A percentile compares a stretch with the other conserved stretches of the same genome.
Conservation (phyloP, 768 basidiomycete genomes). For the Strobilomyces dryophilus region DNA sequence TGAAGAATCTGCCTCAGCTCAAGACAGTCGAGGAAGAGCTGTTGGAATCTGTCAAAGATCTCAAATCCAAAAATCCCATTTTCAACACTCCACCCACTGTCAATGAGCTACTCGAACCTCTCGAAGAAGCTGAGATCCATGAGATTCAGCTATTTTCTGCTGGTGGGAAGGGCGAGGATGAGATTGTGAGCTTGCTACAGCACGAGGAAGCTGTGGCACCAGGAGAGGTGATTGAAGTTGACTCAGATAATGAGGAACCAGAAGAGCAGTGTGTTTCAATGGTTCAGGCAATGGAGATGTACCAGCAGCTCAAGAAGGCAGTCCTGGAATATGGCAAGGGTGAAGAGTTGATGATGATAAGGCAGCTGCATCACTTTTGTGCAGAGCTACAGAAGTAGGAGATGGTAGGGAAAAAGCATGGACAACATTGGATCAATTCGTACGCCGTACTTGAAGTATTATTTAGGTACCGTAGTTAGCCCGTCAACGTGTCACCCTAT, state of each 20-base stretch:
- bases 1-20: neutral
- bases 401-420: neutral
- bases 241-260: neutral
- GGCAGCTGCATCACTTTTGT: neutral
- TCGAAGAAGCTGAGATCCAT: neutral
- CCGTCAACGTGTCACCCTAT: no score
- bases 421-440: neutral
- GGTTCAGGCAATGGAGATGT: neutral
- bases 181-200: neutral
- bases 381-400: neutral
- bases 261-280: neutral
- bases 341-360: neutral
- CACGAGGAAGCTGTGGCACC: neutral
- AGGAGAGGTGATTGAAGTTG: neutral
- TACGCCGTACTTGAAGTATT: neutral
- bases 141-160: neutral
- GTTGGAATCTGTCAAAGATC: no score
- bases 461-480: no score
- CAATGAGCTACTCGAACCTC: neutral
- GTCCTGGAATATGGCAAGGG: neutral
- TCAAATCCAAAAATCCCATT: no score
- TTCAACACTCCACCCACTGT: neutral
- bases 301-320: neutral
- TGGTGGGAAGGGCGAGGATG: neutral
- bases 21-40: no score